Evolutionary conservation across 306 rosid species (phyloP).

Genomic region (Cyclanthera cordifolia): DNA sequence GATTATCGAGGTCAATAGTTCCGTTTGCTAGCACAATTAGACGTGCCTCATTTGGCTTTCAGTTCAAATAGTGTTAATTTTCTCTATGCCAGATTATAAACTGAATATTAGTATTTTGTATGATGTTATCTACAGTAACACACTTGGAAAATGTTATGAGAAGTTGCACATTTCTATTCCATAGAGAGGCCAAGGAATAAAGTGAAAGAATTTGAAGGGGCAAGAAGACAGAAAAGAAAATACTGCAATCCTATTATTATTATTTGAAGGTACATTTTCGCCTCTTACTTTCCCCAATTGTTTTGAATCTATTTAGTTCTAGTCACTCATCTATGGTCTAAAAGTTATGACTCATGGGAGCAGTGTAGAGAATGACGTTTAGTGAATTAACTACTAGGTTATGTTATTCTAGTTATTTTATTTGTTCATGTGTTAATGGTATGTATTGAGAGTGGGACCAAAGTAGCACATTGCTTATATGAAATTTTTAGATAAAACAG

Average conservation of each 20-base stretch:
- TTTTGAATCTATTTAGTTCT: background rate
- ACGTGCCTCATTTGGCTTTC: background rate
- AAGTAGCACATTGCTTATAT: too few relatives aligned
- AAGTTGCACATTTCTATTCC: conserved; percentile 27
- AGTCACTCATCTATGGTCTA: background rate
- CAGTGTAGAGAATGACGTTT: too few relatives aligned
- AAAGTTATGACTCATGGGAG: too few relatives aligned
- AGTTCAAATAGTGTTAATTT: background rate
- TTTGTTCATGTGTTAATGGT: too few relatives aligned
- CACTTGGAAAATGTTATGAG: conserved; percentile 10
- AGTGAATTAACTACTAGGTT: too few relatives aligned
- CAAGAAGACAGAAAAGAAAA: conserved; percentile 84
- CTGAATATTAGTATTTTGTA: background rate
- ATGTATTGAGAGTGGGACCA: too few relatives aligned
- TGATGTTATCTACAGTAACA: background rate
- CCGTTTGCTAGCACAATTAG: background rate
- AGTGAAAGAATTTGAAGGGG: conserved; percentile 58
- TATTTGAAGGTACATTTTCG: conserved; percentile 40
- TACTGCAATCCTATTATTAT: conserved; percentile 40
- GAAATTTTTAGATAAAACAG: too few relatives aligned
- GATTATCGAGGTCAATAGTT: too few relatives aligned
- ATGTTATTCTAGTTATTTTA: too few relatives aligned
- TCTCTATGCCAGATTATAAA: background rate
- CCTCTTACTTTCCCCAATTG: background rate
- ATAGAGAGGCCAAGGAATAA: conserved; percentile 56